Evolutionary conservation across 192 early-diverging fungal species (phyloP), one percentile per base, ranked within the genome.

Genomic region (Ambispora gerdemannii): DNA sequence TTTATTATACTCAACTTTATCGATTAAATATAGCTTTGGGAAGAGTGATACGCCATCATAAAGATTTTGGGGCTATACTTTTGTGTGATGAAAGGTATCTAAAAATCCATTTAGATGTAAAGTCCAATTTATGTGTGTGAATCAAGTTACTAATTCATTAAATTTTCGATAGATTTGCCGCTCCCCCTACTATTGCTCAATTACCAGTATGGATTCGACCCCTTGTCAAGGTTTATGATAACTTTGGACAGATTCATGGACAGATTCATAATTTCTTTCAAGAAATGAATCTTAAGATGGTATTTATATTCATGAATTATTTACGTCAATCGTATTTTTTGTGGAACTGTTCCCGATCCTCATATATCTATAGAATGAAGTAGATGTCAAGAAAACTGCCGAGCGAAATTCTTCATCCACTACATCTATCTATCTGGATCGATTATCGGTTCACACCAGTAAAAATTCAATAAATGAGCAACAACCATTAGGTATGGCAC

Each of bases 41-140:
- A 13, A 71, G 83, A 35, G 81, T 80, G 10, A 86, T 89, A 31
- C 81, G 88, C 10, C 88, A 89, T 72, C 71, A 75, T 25, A 78
- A 82, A 10, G 84, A 85, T 66, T 86, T 75, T 74, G 89, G 89
- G 4, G 89, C 89, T 0, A 90, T 91, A 58, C 55, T 58, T 58
- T 24, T 58, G 28, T 58, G 55, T 58, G 55, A 58, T 4, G 28
- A 4, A 20, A 58, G 55, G 55, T 58, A 58, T n/a, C n/a, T n/a
- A n/a, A 58, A 6, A 43, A 10, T 58, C 24, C 55, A 58, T 6
- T 1, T 20, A 30, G 11, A 3, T 22, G 10, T 22, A 20, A 27
- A 20, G 13, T 58, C 13, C 28, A 27, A 58, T 4, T 20, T 30
- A 1, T 3, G 19, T 58, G 19, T 0, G 22, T 50, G 50, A 20